Evolutionary conservation across 805 yeast species (phyloP).

Genomic region (Lachancea sp.): DNA sequence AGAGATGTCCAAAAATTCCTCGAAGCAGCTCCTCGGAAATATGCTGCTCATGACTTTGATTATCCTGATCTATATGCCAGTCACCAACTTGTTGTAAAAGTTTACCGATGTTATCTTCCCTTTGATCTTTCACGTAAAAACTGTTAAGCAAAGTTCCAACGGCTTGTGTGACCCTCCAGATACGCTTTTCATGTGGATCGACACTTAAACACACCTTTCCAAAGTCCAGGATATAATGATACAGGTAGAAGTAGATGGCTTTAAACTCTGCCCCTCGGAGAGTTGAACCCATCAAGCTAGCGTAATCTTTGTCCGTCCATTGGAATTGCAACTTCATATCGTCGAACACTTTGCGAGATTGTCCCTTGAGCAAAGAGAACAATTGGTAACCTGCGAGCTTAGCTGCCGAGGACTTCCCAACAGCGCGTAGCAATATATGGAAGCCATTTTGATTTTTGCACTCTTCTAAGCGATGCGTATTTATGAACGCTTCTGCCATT

Average conservation of each 20-base stretch:
- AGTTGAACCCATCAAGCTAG: conserved; percentile 7
- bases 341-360: not conserved
- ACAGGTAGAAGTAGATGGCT: conserved; percentile 6
- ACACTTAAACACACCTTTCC: not conserved
- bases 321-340: not conserved
- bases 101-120: not conserved
- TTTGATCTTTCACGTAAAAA: not conserved
- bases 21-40: conserved; percentile 1
- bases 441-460: conserved; percentile 10
- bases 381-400: conserved; percentile 13
- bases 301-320: conserved; percentile 16
- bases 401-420: conserved; percentile 13
- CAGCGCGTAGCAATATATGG: conserved; percentile 14
- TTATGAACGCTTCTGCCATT: conserved; percentile 8
- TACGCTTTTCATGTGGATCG: not conserved
- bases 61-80: conserved; percentile 1
- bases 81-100: not conserved
- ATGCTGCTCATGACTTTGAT: not conserved
- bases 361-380: conserved; percentile 9
- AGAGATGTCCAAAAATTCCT: conserved; percentile 1
- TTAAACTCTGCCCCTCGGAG: conserved; percentile 1
- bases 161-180: not conserved
- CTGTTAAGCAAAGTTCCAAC: not conserved
- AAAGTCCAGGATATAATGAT: conserved; percentile 8
- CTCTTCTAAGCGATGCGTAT: conserved; percentile 11